Evolutionary conservation across 2,329 filamentous ascomycete species (phyloP).

Genomic region (Cercospora sp.): DNA sequence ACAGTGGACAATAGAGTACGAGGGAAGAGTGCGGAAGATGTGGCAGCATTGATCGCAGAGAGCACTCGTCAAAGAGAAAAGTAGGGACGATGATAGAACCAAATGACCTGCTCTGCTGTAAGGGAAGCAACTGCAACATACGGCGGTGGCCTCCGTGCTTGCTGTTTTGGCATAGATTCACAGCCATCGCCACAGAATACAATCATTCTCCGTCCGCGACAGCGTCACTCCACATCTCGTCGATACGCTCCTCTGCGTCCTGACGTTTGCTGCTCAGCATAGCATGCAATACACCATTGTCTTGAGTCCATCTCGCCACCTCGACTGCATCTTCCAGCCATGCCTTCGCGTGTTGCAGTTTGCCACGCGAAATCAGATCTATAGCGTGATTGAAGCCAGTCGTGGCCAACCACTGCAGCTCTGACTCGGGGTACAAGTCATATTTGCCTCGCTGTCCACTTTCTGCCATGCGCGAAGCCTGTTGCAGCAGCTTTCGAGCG

Average conservation of each 20-base stretch:
- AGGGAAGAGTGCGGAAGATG: constrained; percentile 59
- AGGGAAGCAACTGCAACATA: background rate
- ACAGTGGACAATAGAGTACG: constrained; percentile 58
- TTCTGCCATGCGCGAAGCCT: constrained; percentile 58
- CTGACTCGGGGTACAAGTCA: constrained; percentile 60
- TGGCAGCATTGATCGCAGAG: constrained; percentile 50
- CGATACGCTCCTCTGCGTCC: constrained; percentile 23
- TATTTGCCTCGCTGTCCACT: constrained; percentile 25
- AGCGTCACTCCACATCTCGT: background rate
- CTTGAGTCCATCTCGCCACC: constrained; percentile 60
- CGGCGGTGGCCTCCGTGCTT: background rate
- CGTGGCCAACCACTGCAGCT: constrained; percentile 74
- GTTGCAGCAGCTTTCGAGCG: constrained; percentile 56
- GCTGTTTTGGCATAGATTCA: background rate
- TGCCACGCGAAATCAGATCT: constrained; percentile 60
- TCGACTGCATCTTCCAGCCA: constrained; percentile 66
- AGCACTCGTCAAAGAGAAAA: constrained; percentile 49
- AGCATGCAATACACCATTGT: constrained; percentile 46
- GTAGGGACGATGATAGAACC: constrained; percentile 17
- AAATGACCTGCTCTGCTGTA: background rate
- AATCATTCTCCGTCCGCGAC: background rate
- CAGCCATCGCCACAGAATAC: background rate
- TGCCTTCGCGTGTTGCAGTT: constrained; percentile 55
- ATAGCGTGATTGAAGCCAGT: constrained; percentile 69
- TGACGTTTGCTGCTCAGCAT: constrained; percentile 41